Evolutionary conservation across 202 grass and related monocot species (phyloP).

Genomic region (Brachypodium distachyon): DNA sequence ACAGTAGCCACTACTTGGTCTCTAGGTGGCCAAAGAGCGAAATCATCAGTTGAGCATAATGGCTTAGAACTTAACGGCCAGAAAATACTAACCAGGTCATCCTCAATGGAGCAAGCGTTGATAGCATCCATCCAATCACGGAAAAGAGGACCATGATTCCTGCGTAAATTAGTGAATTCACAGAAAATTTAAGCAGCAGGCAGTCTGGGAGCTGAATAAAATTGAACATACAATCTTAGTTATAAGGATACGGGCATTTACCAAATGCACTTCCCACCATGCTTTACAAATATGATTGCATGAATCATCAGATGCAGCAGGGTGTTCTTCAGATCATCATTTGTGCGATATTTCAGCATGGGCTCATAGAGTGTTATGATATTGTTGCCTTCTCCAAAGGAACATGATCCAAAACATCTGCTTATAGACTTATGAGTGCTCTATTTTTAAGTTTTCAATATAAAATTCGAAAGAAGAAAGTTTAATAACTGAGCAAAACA

Average conservation of each 20-base stretch:
- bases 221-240: not conserved
- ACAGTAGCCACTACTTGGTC: conserved; percentile 53
- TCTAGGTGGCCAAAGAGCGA: conserved; percentile 33
- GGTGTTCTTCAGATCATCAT: conserved; percentile 49
- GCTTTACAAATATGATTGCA: conserved; percentile 43
- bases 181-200: not conserved
- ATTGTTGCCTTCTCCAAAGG: conserved; percentile 25
- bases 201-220: not conserved
- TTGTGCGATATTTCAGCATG: conserved; percentile 25
- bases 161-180: conserved; percentile 16
- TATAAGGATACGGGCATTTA: not conserved
- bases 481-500: not conserved
- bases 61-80: not conserved
- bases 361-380: conserved; percentile 56
- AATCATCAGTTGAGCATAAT: not conserved
- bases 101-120: conserved; percentile 22
- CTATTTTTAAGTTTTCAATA: not conserved
- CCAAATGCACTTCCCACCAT: not conserved
- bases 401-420: conserved; percentile 49
- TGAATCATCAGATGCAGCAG: conserved; percentile 85
- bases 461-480: not conserved
- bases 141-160: conserved; percentile 37
- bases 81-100: conserved; percentile 29
- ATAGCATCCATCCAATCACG: conserved; percentile 58
- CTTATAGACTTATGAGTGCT: not conserved